Base-by-base conservation (phyloP, 345 rosid genomes). In the Eutrema heterophyllum region DNA sequence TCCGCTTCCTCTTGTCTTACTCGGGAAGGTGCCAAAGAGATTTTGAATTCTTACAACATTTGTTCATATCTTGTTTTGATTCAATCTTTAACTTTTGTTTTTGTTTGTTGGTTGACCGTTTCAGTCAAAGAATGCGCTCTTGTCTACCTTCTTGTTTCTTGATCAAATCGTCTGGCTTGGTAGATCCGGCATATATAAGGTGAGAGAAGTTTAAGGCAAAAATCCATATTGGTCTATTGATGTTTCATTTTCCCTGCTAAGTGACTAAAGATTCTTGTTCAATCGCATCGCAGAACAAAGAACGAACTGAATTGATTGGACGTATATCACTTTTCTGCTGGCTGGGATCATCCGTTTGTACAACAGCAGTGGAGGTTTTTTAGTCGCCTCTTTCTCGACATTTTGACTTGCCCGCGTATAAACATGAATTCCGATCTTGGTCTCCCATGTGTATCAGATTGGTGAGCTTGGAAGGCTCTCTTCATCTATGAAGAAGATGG, bases 151-250 rank as follows among this genome's bases (percentile, higher is more conserved):
- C 90, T 83, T 90, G 74, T 96, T 96, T 76, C 95, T 96, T 64
- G 98, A 96, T 86, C 99, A 96, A 92, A 68, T 96, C 39, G 93
- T 90, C 67, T 92, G 98, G 98, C 98, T 96, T 58, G 86, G 97
- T 70, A 86, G 98, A 87, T 57, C 90, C 43, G 99, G 98, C 62
- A 86, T 96, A 69, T 90, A 90, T 73, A 90, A 96, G 99, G 99
- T 89, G 63, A 54, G 81, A 45, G 4, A 10, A 15, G 50, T 41
- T 64, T 55, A 67, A 40, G 43, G 14, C 27, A 48, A 10, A 36
- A 33, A 57, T 33, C 56, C 12, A 11, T 62, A 63, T 55, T 56
- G 56, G 51, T 61, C 57, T 45, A 7, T 26, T 21, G 9, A 29
- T 73, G 54, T 41, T 59, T 66, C 41, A 29, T 36, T 49, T 51